Base-by-base conservation (phyloP, 1,284 basidiomycete species). In the Ustilago crameri region DNA sequence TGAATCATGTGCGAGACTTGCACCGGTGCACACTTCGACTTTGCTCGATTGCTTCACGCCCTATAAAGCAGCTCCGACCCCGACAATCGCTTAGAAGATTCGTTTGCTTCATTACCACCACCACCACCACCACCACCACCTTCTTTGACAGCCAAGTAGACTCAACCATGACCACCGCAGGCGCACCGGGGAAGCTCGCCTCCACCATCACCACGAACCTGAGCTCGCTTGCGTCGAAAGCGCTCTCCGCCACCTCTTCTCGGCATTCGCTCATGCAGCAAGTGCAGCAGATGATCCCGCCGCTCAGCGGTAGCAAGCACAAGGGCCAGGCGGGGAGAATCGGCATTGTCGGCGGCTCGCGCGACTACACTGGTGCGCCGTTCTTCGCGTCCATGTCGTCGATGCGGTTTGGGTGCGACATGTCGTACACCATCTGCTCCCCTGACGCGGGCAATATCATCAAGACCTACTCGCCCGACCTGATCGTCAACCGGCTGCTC, bases 321-420 rank as follows among this genome's bases (percentile, higher is more conserved):
- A 98, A 98, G 83, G 95, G 95, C 12, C 95, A 98, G 86, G 95
- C 93, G 54, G 94, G 93, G 88, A 88, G 95, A 22, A 91, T 98
- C 26, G 95, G 93, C 49, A 91, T 98, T 18, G 87, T 98, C 3
- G 95, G 95, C 52, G 95, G 95, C 22, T 92, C 92, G 27, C 86
- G 91, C 67, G 95, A 98, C 78, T 98, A 98, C 84, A 93, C 94
- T 0, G 96, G 95, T 17, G 95, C 95, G 23, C 95, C 95, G 0
- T 98, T 90, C 87, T 98, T 81, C 50, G 77, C 80, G 0, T 73
- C 66, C 32, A 76, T 79, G 60, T 63, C 76, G 1, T 63, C 59
- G 20, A 77, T 74, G 76, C 53, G 72, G 0, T 49, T 74, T 45
- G 95, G 95, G 30, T 91, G 91, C 51, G 95, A 98, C 84, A 87